These are phyloP conservation scores for Pythium folliculosum DNA, from an alignment of 352 stramenopile species.

Conservation along the genomic window DNA sequence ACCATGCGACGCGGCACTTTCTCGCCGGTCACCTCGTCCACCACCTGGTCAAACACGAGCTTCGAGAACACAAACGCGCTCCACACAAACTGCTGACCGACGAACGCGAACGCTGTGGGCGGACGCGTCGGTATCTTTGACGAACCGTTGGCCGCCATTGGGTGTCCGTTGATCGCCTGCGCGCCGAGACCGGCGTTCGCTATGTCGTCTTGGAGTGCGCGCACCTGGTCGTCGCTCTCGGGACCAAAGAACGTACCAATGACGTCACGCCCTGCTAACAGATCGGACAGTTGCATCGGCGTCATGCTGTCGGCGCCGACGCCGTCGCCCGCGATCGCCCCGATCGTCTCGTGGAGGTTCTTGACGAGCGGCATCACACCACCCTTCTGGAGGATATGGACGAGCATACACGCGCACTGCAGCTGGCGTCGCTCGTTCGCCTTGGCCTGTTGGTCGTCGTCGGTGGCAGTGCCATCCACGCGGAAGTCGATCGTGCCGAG, in stretches of 20 bases:
- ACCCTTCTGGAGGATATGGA: not conserved
- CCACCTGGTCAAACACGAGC: constrained; percentile 28
- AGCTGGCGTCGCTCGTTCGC: not conserved
- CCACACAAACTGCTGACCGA: constrained; percentile 34
- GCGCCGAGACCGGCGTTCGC: constrained; percentile 9
- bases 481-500: constrained; percentile 32
- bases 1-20: constrained; percentile 29
- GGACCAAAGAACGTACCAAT: not conserved
- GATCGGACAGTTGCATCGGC: not conserved
- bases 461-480: constrained; percentile 6
- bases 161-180: constrained; percentile 27
- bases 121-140: not conserved
- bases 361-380: not conserved
- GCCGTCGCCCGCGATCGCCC: not conserved
- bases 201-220: constrained; percentile 21
- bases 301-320: not conserved
- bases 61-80: constrained; percentile 34
- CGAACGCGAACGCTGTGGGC: constrained; percentile 25
- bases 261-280: not conserved
- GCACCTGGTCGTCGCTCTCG: not conserved
- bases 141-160: not conserved
- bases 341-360: not conserved
- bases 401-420: not conserved
- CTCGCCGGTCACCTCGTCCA: not conserved
- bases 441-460: not conserved